Evolutionary conservation across 306 rosid genomes (phyloP).

Genomic region (Lablab purpureus): DNA sequence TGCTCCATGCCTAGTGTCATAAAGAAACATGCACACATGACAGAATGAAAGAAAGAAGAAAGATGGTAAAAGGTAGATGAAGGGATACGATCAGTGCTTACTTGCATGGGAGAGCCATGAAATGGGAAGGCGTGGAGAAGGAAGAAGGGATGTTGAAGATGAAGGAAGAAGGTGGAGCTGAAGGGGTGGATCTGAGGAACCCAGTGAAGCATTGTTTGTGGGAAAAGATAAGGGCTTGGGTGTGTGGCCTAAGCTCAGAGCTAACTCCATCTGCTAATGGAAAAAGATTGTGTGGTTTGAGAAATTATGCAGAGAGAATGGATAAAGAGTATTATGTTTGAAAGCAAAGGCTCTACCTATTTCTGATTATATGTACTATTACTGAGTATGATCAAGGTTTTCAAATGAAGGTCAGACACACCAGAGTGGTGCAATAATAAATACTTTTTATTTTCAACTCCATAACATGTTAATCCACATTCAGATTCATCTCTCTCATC

Average conservation of each 20-base stretch:
- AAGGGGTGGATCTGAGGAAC: slow-evolving; percentile 77
- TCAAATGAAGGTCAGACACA: too few relatives aligned
- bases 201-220: slow-evolving; percentile 48
- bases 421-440: too few relatives aligned
- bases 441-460: too few relatives aligned
- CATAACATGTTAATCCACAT: too few relatives aligned
- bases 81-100: neutral
- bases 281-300: neutral
- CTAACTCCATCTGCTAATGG: slow-evolving; percentile 66
- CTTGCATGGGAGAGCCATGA: slow-evolving; percentile 87
- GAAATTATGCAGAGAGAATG: too few relatives aligned
- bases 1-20: slow-evolving; percentile 62
- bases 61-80: too few relatives aligned
- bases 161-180: slow-evolving; percentile 90
- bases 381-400: too few relatives aligned
- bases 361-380: too few relatives aligned
- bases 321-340: too few relatives aligned
- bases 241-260: slow-evolving; percentile 79
- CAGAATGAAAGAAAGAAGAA: neutral
- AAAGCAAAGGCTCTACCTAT: too few relatives aligned
- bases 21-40: too few relatives aligned
- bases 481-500: too few relatives aligned
- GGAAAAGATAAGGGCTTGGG: slow-evolving; percentile 58
- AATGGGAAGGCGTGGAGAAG: slow-evolving; percentile 61
- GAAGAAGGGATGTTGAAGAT: slow-evolving; percentile 78